These are phyloP conservation scores for Aspergillus bombycis DNA, from an alignment of 2,329 filamentous ascomycete species.

Conservation along the genomic window DNA sequence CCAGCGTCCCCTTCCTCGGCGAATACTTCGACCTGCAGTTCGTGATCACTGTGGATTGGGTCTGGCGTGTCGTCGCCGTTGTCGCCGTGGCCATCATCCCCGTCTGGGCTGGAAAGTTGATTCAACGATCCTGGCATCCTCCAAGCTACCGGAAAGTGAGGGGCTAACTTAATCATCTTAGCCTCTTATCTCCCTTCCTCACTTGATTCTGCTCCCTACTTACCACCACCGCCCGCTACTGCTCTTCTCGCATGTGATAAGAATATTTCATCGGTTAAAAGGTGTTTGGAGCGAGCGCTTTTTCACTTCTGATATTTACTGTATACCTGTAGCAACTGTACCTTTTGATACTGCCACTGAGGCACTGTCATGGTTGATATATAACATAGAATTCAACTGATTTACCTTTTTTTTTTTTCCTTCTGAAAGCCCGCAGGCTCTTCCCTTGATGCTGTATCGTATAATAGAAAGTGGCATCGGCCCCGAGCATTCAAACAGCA, in stretches of 20 bases:
- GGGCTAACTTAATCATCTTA: slow-evolving; percentile 30
- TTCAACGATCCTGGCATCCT: slow-evolving; percentile 82
- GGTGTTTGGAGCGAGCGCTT: slow-evolving; percentile 6
- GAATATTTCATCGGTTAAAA: neutral
- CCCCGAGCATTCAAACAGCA: neutral
- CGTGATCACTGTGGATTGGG: slow-evolving; percentile 76
- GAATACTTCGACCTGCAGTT: slow-evolving; percentile 87
- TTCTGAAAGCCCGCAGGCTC: neutral
- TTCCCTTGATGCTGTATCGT: too few species aligned
- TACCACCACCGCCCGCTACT: neutral
- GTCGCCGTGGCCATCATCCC: slow-evolving; percentile 79
- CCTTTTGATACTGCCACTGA: neutral
- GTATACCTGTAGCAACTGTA: neutral
- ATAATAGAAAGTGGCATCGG: too few species aligned
- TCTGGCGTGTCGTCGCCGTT: slow-evolving; percentile 85
- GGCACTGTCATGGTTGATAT: neutral
- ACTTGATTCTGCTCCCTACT: neutral
- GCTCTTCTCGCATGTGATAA: slow-evolving; percentile 1
- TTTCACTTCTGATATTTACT: neutral
- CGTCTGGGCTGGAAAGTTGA: slow-evolving; percentile 83
- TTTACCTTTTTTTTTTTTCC: neutral
- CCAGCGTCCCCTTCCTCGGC: slow-evolving; percentile 81
- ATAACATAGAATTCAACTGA: neutral
- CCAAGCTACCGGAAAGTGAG: slow-evolving; percentile 91
- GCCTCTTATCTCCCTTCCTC: neutral